These are phyloP conservation scores for Diaporthe batatas DNA, from an alignment of 2,329 filamentous ascomycete species.

Conservation along the genomic window DNA sequence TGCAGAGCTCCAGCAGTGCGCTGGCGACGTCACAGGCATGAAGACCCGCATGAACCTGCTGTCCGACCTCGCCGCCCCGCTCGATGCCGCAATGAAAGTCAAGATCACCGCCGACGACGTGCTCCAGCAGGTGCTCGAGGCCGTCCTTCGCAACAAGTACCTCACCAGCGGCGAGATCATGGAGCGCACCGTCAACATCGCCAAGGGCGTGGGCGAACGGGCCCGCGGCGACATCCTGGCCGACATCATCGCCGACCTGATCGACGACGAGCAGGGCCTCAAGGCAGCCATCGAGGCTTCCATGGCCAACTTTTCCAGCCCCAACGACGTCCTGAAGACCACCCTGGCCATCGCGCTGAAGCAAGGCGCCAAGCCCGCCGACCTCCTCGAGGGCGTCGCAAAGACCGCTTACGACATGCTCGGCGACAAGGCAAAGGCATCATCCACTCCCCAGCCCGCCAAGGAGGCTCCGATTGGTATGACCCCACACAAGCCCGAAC, in stretches of 20 bases:
- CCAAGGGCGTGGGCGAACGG: neutral
- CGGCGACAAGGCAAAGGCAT: neutral
- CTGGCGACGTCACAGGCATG: neutral
- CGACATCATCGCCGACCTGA: neutral
- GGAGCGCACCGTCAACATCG: neutral
- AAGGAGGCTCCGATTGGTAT: neutral
- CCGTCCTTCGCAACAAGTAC: neutral
- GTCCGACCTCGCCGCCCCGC: no score
- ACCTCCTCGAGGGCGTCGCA: neutral
- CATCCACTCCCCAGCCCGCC: no score
- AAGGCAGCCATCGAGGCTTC: neutral
- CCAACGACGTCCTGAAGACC: neutral
- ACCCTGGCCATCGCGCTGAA: neutral
- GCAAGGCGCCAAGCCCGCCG: no score
- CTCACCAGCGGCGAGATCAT: neutral
- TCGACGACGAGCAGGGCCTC: neutral
- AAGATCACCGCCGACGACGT: neutral
- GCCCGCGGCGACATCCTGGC: neutral
- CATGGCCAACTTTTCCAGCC: neutral
- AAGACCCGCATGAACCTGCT: neutral
- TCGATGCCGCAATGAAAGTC: neutral
- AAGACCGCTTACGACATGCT: neutral
- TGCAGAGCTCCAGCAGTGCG: neutral
- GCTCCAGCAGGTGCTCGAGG: neutral
- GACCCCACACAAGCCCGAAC: accelerated